Percentiles rank a stretch among this genome's conserved stretches.
These are phyloP conservation scores for Lactarius vividus DNA, from an alignment of 768 basidiomycete genomes.

Conservation along the genomic window DNA sequence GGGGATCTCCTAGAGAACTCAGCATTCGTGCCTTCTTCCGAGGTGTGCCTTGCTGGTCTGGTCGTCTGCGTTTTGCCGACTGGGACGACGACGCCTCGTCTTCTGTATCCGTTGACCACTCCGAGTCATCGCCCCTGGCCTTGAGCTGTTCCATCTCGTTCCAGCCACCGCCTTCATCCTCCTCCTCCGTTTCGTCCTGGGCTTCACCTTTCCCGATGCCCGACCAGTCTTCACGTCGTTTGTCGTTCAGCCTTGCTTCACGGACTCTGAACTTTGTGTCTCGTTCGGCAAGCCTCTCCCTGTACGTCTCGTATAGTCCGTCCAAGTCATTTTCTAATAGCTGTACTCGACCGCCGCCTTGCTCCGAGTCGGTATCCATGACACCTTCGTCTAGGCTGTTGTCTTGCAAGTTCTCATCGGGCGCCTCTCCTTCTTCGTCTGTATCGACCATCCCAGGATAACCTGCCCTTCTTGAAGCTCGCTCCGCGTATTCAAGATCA, in stretches of 20 bases:
- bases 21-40: constrained; percentile 55
- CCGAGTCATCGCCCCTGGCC: constrained; percentile 40
- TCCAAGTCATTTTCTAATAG: constrained; percentile 86
- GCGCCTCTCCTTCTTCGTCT: constrained; percentile 45
- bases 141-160: constrained; percentile 61
- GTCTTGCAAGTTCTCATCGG: constrained; percentile 40
- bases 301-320: constrained; percentile 84
- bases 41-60: constrained; percentile 31
- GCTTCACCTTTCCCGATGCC: constrained; percentile 53
- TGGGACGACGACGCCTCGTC: constrained; percentile 30
- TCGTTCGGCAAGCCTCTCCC: constrained; percentile 70
- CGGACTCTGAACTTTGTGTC: constrained; percentile 87
- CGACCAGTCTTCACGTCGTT: constrained; percentile 76
- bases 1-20: constrained; percentile 44
- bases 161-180: constrained; percentile 59
- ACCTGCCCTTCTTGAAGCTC: constrained; percentile 40
- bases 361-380: constrained; percentile 67
- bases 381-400: constrained; percentile 45
- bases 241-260: constrained; percentile 70
- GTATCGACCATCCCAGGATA: constrained; percentile 31
- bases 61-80: constrained; percentile 44
- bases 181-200: constrained; percentile 39
- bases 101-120: constrained; percentile 52
- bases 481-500: constrained; percentile 68
- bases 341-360: constrained; percentile 57